These are phyloP conservation scores for Xylariaceae sp. DNA, from an alignment of 2,329 filamentous ascomycete genomes.

Conservation along the genomic window DNA sequence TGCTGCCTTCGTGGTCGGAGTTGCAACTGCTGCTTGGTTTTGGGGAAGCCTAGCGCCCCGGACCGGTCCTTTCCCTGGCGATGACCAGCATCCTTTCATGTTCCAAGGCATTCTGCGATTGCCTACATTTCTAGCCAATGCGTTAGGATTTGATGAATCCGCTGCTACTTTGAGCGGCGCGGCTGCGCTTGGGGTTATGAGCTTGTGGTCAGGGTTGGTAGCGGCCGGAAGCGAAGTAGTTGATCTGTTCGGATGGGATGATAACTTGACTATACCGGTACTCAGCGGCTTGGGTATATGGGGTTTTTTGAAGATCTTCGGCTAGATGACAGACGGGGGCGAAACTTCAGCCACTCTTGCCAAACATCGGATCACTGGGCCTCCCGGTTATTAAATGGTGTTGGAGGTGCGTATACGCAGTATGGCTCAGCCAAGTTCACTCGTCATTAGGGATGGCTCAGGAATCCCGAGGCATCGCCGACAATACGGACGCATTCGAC, in stretches of 20 bases:
- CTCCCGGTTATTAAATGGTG: conserved; percentile 1
- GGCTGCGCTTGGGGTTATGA: conserved; percentile 72
- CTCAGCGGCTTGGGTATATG: conserved; percentile 84
- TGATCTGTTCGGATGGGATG: conserved; percentile 90
- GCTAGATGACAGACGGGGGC: conserved; percentile 36
- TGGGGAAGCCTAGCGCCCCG: conserved; percentile 80
- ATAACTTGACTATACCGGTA: conserved; percentile 94
- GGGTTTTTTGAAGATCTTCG: conserved; percentile 86
- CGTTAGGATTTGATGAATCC: conserved; percentile 55
- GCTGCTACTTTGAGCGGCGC: conserved; percentile 59
- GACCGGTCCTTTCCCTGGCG: conserved; percentile 61
- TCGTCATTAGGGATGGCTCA: conserved; percentile 9
- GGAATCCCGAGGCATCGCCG: conserved; percentile 13
- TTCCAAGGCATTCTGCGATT: conserved; percentile 74
- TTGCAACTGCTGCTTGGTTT: conserved; percentile 77
- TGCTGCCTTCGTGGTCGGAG: conserved; percentile 76
- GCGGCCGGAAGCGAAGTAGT: conserved; percentile 86
- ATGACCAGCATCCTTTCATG: conserved; percentile 68
- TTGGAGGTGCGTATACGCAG: background rate
- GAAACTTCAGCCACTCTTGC: conserved; percentile 16
- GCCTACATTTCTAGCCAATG: conserved; percentile 52
- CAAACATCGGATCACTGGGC: conserved; percentile 6
- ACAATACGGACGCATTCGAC: conserved; percentile 11
- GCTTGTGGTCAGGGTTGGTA: conserved; percentile 80
- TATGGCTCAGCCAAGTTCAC: conserved; percentile 4